Conservation (phyloP, 192 early-diverging fungal genomes). For the Podila minutissima region DNA sequence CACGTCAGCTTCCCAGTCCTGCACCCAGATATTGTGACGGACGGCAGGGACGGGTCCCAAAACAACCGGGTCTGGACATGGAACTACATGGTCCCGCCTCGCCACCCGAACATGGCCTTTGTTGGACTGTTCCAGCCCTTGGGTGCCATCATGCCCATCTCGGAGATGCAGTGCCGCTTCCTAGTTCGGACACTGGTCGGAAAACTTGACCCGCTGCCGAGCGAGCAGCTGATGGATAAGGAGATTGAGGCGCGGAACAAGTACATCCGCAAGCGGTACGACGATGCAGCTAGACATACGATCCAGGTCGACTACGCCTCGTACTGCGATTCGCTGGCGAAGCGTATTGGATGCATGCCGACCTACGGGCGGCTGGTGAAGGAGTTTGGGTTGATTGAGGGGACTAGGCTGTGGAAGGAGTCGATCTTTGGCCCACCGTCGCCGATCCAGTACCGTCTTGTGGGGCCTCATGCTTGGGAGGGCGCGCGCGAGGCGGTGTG, state of each 20-base stretch:
- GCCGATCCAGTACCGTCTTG: slow-evolving; percentile 45
- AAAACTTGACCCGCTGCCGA: slow-evolving; percentile 43
- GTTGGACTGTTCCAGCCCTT: slow-evolving; percentile 63
- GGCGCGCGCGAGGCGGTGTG: neutral
- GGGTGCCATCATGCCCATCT: slow-evolving; percentile 64
- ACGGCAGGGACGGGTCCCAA: slow-evolving; percentile 38
- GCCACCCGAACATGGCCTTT: slow-evolving; percentile 65
- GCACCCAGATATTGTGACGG: slow-evolving; percentile 50
- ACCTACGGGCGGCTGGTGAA: slow-evolving; percentile 38
- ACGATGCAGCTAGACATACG: slow-evolving; percentile 57
- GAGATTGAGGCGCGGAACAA: slow-evolving; percentile 32
- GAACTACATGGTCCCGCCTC: slow-evolving; percentile 65
- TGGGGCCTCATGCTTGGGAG: slow-evolving; percentile 46
- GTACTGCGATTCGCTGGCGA: slow-evolving; percentile 60
- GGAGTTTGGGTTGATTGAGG: slow-evolving; percentile 32
- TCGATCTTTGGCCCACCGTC: slow-evolving; percentile 38
- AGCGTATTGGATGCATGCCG: slow-evolving; percentile 57
- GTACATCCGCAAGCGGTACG: slow-evolving; percentile 20
- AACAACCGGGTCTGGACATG: slow-evolving; percentile 63
- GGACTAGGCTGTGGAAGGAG: slow-evolving; percentile 2
- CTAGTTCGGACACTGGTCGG: slow-evolving; percentile 56
- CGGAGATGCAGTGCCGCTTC: slow-evolving; percentile 66
- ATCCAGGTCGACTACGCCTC: slow-evolving; percentile 59
- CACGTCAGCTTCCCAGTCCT: slow-evolving; percentile 61
- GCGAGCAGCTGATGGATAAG: slow-evolving; percentile 57